A percentile compares a stretch with the other conserved stretches of the same genome.
These are phyloP conservation scores for Kodamaea fungicola DNA, from an alignment of 1,139 yeast genomes.

Conservation along the genomic window DNA sequence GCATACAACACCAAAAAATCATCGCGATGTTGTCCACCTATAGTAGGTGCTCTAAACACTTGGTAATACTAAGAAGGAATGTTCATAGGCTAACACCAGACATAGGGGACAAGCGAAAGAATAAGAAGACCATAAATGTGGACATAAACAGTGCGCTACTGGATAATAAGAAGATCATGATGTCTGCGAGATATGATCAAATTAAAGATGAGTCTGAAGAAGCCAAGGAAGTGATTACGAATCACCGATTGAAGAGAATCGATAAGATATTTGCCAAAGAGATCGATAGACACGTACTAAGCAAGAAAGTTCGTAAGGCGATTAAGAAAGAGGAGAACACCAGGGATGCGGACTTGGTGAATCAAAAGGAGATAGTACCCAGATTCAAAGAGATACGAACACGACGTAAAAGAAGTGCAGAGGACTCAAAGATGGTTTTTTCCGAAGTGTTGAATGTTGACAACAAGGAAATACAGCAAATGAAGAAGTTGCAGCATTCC, in stretches of 20 bases:
- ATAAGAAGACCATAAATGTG: constrained; percentile 9
- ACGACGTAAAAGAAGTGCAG: background rate
- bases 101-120: constrained; percentile 5
- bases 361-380: background rate
- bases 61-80: background rate
- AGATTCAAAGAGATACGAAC: background rate
- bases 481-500: constrained; percentile 19
- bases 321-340: constrained; percentile 2
- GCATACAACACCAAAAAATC: too few relatives aligned
- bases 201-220: constrained; percentile 8
- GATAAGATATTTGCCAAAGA: constrained; percentile 13
- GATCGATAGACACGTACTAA: constrained; percentile 13
- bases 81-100: background rate
- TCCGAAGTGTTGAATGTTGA: constrained; percentile 6
- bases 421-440: constrained; percentile 1
- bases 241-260: constrained; percentile 9
- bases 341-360: constrained; percentile 1
- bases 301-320: constrained; percentile 12
- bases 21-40: too few relatives aligned
- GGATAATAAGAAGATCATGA: constrained; percentile 10
- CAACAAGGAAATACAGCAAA: constrained; percentile 17
- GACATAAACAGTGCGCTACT: constrained; percentile 11
- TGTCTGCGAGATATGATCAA: constrained; percentile 5
- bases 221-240: constrained; percentile 7
- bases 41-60: background rate